Evolutionary conservation across 352 stramenopile genomes (phyloP), one percentile per base, ranked within the genome.

Genomic region (Globisporangium orthogonon): DNA sequence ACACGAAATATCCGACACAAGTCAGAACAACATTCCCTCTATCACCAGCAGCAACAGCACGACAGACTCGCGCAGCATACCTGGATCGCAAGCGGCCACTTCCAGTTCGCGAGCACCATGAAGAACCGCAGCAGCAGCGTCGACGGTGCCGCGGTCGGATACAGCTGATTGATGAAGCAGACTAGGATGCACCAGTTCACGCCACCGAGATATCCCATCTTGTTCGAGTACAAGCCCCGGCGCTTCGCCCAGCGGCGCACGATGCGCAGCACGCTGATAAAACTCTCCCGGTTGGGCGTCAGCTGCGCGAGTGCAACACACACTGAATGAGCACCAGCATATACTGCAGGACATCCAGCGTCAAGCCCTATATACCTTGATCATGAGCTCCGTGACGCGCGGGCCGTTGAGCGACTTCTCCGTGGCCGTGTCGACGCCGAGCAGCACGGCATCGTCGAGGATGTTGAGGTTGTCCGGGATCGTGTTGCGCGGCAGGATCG

Each of bases 151-250:
- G 87, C 87, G 3, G 82, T 94, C 28, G 87, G 87, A 67, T 95
- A 95, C 52, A 96, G 57, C 55, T 95, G 86, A 46, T 95, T 98
- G 50, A 99, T 91, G 52, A 97, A 98, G 62, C 90, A 97, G 29
- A 98, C 95, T 50, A 99, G 74, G 63, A 99, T 99, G 58, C 96
- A 98, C 77, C 86, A 99, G 73, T 99, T 99, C 18, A 99, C 91
- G 63, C 97, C 97, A 52, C 97, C 97, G 2, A 99, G 72, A 67
- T 99, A 99, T 10, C 97, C 97, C 72, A 99, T 94, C 62, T 98
- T 98, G 83, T 99, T 99, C 48, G 90, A 98, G 74, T 99, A 99
- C 31, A 99, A 66, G 29, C 97, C 97, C 30, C 98, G 74, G 37
- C 80, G 74, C 55, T 97, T 96, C 17, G 85, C 84, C 89, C 89